Evolutionary conservation across 2,329 filamentous ascomycete species (phyloP).

Genomic region (Diaporthe destruens): DNA sequence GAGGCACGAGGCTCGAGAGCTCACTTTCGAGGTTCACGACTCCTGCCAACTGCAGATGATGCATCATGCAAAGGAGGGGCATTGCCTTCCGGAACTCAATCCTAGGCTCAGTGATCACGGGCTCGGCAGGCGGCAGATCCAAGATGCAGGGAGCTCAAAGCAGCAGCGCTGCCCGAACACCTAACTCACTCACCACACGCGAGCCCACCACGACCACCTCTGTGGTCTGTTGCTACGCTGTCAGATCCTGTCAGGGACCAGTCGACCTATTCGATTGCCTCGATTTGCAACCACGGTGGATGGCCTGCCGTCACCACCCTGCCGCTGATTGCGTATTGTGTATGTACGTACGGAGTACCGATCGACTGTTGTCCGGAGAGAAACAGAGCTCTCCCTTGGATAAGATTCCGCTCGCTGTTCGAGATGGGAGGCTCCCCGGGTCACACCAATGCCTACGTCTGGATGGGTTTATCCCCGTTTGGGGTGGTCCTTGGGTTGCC

Average conservation of each 20-base stretch:
- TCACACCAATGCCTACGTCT: conserved; percentile 8
- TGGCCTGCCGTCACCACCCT: not conserved
- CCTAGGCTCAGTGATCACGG: conserved; percentile 34
- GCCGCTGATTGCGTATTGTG: not conserved
- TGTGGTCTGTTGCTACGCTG: conserved; percentile 1
- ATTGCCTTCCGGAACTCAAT: conserved; percentile 39
- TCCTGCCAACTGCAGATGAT: conserved; percentile 37
- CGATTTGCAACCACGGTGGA: not conserved
- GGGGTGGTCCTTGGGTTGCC: conserved; percentile 18
- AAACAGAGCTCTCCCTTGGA: not conserved
- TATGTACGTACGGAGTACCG: not conserved
- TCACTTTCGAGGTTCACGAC: conserved; percentile 18
- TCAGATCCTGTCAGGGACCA: conserved; percentile 29
- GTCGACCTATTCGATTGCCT: not conserved
- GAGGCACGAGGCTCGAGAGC: conserved; percentile 27
- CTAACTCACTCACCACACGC: not conserved
- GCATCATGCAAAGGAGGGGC: conserved; percentile 31
- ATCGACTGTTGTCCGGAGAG: not conserved
- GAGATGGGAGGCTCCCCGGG: conserved; percentile 32
- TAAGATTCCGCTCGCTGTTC: conserved; percentile 19
- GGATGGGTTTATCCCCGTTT: conserved; percentile 39
- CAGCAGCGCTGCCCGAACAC: conserved; percentile 33
- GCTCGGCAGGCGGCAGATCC: conserved; percentile 39
- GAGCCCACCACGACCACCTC: conserved; percentile 1
- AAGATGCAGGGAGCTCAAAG: conserved; percentile 38